A percentile compares a stretch with the other conserved stretches of the same genome.
These are phyloP conservation scores for fission yeast (Schizosaccharomyces pombe) DNA, from an alignment of 805 yeast genomes.

Conservation along the genomic window DNA sequence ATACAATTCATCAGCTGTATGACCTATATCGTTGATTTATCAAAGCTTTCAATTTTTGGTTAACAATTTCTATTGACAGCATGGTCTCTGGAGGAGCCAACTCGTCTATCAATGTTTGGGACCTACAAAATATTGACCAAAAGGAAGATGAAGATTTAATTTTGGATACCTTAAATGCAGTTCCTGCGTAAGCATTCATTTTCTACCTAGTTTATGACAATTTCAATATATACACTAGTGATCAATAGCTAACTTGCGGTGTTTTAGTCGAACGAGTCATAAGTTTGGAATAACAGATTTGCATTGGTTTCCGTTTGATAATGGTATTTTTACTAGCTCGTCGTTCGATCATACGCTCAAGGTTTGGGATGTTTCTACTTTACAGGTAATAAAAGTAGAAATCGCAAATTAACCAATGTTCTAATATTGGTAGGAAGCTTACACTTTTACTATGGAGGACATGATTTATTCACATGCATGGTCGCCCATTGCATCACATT, in stretches of 20 bases:
- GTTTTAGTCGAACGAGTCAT: conserved; percentile 22
- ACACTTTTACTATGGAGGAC: conserved; percentile 35
- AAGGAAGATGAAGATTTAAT: conserved; percentile 9
- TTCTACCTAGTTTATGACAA: neutral
- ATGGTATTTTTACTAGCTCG: conserved; percentile 62
- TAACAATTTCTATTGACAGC: neutral
- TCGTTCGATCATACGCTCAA: conserved; percentile 59
- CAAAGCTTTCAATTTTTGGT: neutral
- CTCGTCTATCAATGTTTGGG: conserved; percentile 46
- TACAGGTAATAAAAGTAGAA: conserved; percentile 19
- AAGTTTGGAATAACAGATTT: conserved; percentile 48
- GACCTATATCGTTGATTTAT: neutral
- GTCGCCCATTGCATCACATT: conserved; percentile 18
- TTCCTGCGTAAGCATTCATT: neutral
- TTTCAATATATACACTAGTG: neutral
- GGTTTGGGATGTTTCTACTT: conserved; percentile 54
- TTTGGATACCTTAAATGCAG: conserved; percentile 4
- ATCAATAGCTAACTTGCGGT: neutral
- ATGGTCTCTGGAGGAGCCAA: conserved; percentile 56
- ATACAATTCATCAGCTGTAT: neutral
- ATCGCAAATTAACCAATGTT: neutral
- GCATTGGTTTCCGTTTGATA: conserved; percentile 76
- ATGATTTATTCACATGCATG: conserved; percentile 48
- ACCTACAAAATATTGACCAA: conserved; percentile 18
- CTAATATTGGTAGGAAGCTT: conserved; percentile 20